Conservation (phyloP, 2,329 filamentous ascomycete species). For the Aotearoamyces nothofagi region DNA sequence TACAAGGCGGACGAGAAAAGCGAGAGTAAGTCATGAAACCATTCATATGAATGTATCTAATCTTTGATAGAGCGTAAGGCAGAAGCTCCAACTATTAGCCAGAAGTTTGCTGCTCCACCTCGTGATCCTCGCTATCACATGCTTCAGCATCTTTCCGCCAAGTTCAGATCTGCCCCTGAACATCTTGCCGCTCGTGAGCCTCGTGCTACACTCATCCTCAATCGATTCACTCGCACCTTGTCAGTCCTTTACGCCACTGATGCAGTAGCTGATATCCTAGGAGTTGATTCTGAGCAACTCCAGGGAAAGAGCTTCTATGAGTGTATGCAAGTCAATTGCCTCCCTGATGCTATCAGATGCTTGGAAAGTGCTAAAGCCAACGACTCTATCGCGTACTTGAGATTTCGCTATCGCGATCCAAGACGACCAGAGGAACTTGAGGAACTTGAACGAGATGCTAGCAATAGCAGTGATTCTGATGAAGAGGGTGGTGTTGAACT, state of each 20-base stretch:
- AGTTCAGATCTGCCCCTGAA: slow-evolving; percentile 51
- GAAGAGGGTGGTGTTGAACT: slow-evolving; percentile 32
- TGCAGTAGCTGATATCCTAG: slow-evolving; percentile 60
- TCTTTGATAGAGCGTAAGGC: slow-evolving; percentile 47
- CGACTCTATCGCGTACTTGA: slow-evolving; percentile 78
- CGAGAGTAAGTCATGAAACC: slow-evolving; percentile 43
- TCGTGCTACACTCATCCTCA: slow-evolving; percentile 70
- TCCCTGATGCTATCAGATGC: slow-evolving; percentile 62
- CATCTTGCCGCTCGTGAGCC: slow-evolving; percentile 57
- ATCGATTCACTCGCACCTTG: slow-evolving; percentile 69
- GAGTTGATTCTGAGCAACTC: slow-evolving; percentile 52
- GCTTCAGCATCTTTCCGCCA: slow-evolving; percentile 70
- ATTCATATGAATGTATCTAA: slow-evolving; percentile 3
- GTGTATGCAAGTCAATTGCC: slow-evolving; percentile 65
- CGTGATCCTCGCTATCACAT: slow-evolving; percentile 80
- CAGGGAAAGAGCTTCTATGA: slow-evolving; percentile 74
- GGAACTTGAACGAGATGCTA: slow-evolving; percentile 24
- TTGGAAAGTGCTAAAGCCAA: slow-evolving; percentile 79
- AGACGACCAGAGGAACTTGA: slow-evolving; percentile 37
- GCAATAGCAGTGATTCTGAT: slow-evolving; percentile 25
- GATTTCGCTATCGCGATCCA: slow-evolving; percentile 73
- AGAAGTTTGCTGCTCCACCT: slow-evolving; percentile 67
- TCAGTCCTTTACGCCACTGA: slow-evolving; percentile 79
- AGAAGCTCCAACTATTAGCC: slow-evolving; percentile 64
- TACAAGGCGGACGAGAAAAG: slow-evolving; percentile 56